phyloP scores from a whole-genome alignment of 2,329 filamentous ascomycete genomes.

The Trichoderma guizhouense region DNA sequence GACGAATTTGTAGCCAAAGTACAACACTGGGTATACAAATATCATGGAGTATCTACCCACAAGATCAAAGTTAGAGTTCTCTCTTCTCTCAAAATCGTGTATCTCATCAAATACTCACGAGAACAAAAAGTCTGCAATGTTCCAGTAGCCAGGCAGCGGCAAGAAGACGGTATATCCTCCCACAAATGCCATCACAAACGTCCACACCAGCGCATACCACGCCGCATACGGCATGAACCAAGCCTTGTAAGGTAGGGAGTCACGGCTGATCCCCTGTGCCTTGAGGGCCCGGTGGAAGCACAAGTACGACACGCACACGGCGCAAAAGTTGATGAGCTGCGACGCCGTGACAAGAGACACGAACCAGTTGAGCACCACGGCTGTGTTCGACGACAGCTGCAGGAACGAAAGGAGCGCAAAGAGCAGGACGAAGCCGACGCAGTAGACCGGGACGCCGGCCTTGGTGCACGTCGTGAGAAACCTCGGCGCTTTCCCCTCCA shows the following conservation, averaged over 20 bases:
- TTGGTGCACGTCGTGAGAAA: slow-evolving; percentile 60
- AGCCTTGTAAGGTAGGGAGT: slow-evolving; percentile 67
- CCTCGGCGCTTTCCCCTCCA: slow-evolving; percentile 63
- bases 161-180: slow-evolving; percentile 75
- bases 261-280: slow-evolving; percentile 65
- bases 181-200: slow-evolving; percentile 69
- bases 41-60: slow-evolving; percentile 63
- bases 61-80: background rate
- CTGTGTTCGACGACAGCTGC: slow-evolving; percentile 62
- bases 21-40: slow-evolving; percentile 66
- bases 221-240: slow-evolving; percentile 69
- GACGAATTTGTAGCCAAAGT: slow-evolving; percentile 66
- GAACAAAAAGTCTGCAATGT: slow-evolving; percentile 68
- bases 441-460: slow-evolving; percentile 70
- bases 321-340: slow-evolving; percentile 69
- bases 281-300: slow-evolving; percentile 67
- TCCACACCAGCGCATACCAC: slow-evolving; percentile 61
- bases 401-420: slow-evolving; percentile 72
- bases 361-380: slow-evolving; percentile 70
- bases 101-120: slow-evolving; percentile 44
- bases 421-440: slow-evolving; percentile 61
- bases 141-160: slow-evolving; percentile 58
- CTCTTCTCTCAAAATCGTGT: background rate
- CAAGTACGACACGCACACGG: slow-evolving; percentile 68
- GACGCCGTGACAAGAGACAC: slow-evolving; percentile 67